Conservation (phyloP, 805 yeast genomes). For the Saturnispora quitensis region DNA sequence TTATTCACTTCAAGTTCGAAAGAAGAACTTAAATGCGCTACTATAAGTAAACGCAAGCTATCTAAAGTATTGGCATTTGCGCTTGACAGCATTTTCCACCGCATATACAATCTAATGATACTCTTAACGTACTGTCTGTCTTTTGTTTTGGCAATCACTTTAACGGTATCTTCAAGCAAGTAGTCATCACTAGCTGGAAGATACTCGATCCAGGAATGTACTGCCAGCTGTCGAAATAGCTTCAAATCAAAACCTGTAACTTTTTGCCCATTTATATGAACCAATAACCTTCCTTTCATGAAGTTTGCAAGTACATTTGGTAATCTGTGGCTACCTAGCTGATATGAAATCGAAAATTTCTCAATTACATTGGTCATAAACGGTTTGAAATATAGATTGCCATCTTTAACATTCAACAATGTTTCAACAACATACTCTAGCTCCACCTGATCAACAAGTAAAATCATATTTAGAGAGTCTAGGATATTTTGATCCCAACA, state of each 20-base stretch:
- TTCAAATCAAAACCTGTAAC: background rate
- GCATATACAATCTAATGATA: background rate
- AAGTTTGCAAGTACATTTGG: background rate
- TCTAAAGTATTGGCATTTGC: too few species aligned
- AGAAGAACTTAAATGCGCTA: background rate
- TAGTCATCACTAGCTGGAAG: background rate
- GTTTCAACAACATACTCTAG: slow-evolving; percentile 2
- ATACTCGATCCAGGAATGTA: slow-evolving; percentile 2
- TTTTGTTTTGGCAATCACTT: background rate
- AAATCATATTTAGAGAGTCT: slow-evolving; percentile 1
- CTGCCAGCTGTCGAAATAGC: background rate
- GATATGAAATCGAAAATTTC: background rate
- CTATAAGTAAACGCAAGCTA: background rate
- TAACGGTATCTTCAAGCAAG: background rate
- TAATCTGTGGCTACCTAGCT: background rate
- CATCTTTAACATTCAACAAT: background rate
- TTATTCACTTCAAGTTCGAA: background rate
- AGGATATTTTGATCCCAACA: background rate
- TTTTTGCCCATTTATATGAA: background rate
- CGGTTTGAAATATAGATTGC: background rate
- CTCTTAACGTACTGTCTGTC: background rate
- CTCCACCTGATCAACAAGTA: slow-evolving; percentile 6
- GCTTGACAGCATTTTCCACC: background rate
- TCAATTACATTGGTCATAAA: background rate
- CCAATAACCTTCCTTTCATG: background rate